Conservation (phyloP, 371 early-diverging fungal genomes). For the Rozella allomycis region DNA sequence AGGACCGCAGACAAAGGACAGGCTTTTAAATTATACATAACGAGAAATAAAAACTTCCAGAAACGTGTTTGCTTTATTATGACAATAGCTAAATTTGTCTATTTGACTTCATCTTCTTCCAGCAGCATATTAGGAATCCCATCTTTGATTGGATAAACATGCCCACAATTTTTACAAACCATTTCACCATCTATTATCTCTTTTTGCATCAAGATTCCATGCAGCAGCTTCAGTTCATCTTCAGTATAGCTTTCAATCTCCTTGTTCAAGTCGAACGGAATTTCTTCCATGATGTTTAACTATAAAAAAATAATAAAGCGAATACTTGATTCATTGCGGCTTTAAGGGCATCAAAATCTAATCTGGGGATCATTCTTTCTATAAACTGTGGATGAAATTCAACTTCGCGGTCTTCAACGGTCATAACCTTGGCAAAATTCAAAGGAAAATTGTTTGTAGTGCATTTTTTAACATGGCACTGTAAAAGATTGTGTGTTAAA, state of each 20-base stretch:
- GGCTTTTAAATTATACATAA: no score
- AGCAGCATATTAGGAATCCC: constrained; percentile 93
- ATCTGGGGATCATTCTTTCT: constrained; percentile 47
- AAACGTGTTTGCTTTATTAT: no score
- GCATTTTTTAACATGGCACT: constrained; percentile 90
- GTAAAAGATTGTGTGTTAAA: constrained; percentile 91
- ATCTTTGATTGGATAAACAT: constrained; percentile 62
- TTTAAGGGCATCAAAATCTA: constrained; percentile 69
- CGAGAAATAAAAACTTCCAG: no score
- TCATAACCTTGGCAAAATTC: constrained; percentile 50
- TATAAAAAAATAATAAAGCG: constrained; percentile 1
- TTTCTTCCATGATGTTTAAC: constrained; percentile 10
- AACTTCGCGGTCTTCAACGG: constrained; percentile 50
- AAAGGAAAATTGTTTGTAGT: constrained; percentile 67
- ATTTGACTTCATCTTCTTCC: constrained; percentile 78
- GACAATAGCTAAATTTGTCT: no score
- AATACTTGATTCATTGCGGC: constrained; percentile 45
- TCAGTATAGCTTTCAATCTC: constrained; percentile 44
- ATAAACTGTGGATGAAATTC: constrained; percentile 72
- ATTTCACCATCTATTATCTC: constrained; percentile 48
- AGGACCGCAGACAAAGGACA: no score
- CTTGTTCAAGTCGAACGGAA: constrained; percentile 35
- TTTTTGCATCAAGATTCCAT: constrained; percentile 59
- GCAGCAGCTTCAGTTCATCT: constrained; percentile 46
- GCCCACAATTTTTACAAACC: constrained; percentile 71